Conservation (phyloP, 1,139 yeast species). For the Candida sp. region DNA sequence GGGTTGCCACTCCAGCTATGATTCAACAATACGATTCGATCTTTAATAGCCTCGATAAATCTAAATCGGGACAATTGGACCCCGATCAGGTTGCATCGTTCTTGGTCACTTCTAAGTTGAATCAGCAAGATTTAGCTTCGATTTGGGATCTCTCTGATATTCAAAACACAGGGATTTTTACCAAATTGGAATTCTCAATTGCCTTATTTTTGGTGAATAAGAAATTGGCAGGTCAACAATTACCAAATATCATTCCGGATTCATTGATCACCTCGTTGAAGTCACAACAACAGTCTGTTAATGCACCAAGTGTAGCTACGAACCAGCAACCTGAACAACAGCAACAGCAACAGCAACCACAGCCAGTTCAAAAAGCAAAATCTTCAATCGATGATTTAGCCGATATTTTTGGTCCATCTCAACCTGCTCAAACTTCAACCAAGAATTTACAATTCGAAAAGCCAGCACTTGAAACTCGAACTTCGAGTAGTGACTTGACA, state of each 20-base stretch:
- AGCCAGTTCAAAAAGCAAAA: slow-evolving; percentile 20
- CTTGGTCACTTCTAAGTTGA: slow-evolving; percentile 81
- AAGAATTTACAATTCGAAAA: slow-evolving; percentile 3
- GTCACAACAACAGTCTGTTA: slow-evolving; percentile 13
- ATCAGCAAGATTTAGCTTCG: slow-evolving; percentile 80
- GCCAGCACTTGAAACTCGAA: slow-evolving; percentile 18
- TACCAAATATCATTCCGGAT: slow-evolving; percentile 71
- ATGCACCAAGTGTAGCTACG: slow-evolving; percentile 12
- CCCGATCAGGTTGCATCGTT: slow-evolving; percentile 86
- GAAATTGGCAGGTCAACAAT: slow-evolving; percentile 67
- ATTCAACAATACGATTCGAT: slow-evolving; percentile 76
- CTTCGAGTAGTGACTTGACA: slow-evolving; percentile 34
- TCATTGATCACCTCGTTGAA: slow-evolving; percentile 39
- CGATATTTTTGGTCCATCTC: slow-evolving; percentile 49
- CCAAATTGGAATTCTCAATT: slow-evolving; percentile 80
- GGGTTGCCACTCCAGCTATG: slow-evolving; percentile 69
- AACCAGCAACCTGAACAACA: slow-evolving; percentile 11
- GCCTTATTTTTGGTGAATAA: slow-evolving; percentile 93
- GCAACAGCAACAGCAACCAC: slow-evolving; percentile 13
- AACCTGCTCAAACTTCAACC: slow-evolving; percentile 10
- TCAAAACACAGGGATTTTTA: slow-evolving; percentile 80
- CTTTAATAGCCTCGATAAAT: slow-evolving; percentile 73
- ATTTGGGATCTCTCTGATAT: slow-evolving; percentile 96
- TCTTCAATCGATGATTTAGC: slow-evolving; percentile 67
- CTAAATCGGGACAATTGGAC: slow-evolving; percentile 58